These are phyloP conservation scores for Castanea mollissima DNA, from an alignment of 306 rosid species.

Conservation along the genomic window DNA sequence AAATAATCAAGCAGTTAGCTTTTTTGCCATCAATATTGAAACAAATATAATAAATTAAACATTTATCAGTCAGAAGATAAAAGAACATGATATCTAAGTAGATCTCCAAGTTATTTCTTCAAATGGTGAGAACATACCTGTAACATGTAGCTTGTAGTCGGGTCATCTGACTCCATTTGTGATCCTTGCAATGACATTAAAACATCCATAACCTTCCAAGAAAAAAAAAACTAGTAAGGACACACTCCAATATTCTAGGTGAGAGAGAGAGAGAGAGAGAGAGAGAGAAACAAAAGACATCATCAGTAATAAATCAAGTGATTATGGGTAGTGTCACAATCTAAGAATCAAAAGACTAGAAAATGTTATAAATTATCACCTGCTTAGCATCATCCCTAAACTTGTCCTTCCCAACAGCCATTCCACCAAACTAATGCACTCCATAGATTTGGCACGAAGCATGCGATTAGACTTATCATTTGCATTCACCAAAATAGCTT, in stretches of 20 bases:
- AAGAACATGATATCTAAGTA: background rate
- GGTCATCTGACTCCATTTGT: conserved; percentile 88
- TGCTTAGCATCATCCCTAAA: conserved; percentile 97
- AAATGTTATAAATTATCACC: conserved; percentile 33
- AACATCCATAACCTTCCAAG: conserved; percentile 86
- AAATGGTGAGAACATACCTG: conserved; percentile 52
- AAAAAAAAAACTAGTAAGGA: background rate
- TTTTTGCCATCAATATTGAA: background rate
- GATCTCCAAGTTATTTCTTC: conserved; percentile 9
- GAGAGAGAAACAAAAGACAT: background rate
- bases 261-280: too few relatives aligned
- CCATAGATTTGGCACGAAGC: conserved; percentile 99
- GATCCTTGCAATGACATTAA: conserved; percentile 92
- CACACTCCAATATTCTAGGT: background rate
- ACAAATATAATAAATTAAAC: background rate
- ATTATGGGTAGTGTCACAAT: background rate
- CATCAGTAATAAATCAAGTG: background rate
- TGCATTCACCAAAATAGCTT: conserved; percentile 88
- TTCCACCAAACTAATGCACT: conserved; percentile 99
- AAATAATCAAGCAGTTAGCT: background rate
- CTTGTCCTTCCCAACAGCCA: conserved; percentile 99
- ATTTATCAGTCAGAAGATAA: conserved; percentile 5
- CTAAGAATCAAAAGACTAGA: background rate
- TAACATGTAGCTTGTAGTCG: conserved; percentile 95
- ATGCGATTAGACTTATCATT: conserved; percentile 89